Evolutionary conservation across 164 flowering plant genomes (phyloP).

Genomic region (Dillenia suffruticosa): DNA sequence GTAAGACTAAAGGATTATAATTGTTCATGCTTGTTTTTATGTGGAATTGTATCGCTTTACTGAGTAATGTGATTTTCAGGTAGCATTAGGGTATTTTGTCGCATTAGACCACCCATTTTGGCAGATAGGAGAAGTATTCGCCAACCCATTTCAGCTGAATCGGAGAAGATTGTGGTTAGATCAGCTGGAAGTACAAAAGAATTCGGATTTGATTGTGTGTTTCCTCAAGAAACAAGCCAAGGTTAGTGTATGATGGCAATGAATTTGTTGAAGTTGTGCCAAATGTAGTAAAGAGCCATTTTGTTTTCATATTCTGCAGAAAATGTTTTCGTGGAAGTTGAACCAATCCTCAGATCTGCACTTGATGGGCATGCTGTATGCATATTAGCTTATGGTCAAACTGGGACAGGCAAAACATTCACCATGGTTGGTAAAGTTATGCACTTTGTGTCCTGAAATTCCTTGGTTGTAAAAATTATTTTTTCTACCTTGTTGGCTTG

Average conservation of each 20-base stretch:
- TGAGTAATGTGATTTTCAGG: constrained; percentile 37
- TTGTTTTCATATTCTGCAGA: constrained; percentile 37
- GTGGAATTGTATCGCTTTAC: neutral
- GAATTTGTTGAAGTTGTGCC: neutral
- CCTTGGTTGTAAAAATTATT: no score
- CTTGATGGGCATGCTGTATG: constrained; percentile 85
- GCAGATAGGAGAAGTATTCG: constrained; percentile 29
- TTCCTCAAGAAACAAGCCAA: constrained; percentile 55
- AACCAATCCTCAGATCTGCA: constrained; percentile 78
- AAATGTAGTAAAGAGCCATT: constrained; percentile 10
- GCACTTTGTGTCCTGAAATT: no score
- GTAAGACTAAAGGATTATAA: constrained; percentile 19
- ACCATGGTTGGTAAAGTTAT: constrained; percentile 58
- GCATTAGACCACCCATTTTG: constrained; percentile 52
- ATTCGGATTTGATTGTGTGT: constrained; percentile 64
- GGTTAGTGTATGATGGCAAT: constrained; percentile 27
- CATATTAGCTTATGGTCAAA: constrained; percentile 86
- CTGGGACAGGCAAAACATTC: constrained; percentile 89
- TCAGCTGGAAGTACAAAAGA: constrained; percentile 49
- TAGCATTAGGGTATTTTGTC: constrained; percentile 71
- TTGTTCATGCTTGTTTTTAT: neutral
- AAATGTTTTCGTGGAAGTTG: constrained; percentile 64
- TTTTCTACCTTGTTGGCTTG: neutral
- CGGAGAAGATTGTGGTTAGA: constrained; percentile 48
- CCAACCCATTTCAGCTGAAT: constrained; percentile 41